Base-by-base conservation (phyloP, 2,329 filamentous ascomycete species). In the Penicillium olsonii region DNA sequence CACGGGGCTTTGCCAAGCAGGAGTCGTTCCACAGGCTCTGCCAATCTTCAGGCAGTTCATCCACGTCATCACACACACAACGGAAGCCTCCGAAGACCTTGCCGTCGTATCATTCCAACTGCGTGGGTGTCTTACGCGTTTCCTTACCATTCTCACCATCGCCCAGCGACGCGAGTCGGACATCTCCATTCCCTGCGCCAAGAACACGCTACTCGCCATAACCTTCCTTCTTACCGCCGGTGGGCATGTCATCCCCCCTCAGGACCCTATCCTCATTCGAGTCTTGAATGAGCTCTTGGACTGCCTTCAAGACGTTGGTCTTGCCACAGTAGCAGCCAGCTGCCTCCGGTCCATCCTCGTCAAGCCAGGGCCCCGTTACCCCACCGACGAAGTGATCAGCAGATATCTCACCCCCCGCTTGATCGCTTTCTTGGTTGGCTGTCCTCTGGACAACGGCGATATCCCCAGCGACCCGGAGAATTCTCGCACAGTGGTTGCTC, bases 11-110 rank as follows among this genome's bases (percentile, higher is more conserved):
- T 97, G 92, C 64, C 95, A 99, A 71, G 84, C 89, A 20, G 81
- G 90, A 31, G 90, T 97, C 26, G 87, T 97, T 1, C 92, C 94
- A 0, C 89, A 95, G 70, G 87, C 91, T 2, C 80, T 99, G 14
- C 90, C 94, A 0, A 95, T 92, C 34, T 85, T 99, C 68, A 92
- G 95, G 69, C 85, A 92, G 24, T 99, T 99, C 69, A 81, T 97
- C 53, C 83, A 83, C 37, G 88, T 84, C 63, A 87, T 96, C 65
- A 83, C 84, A 2, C 73, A 63, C 17, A 55, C 62, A 1, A 44
- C 58, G 18, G 59, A 65, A 37, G 48, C 54, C 12, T 40, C 68
- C 33, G 67, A 69, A 12, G 70, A 70, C 22, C 66, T 74, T 53
- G 64, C 72, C 52, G 63, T 82, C 69, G 42, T 81, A 75, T 61